These are phyloP conservation scores for Luffa aegyptiaca DNA, from an alignment of 306 rosid genomes.

Conservation along the genomic window DNA sequence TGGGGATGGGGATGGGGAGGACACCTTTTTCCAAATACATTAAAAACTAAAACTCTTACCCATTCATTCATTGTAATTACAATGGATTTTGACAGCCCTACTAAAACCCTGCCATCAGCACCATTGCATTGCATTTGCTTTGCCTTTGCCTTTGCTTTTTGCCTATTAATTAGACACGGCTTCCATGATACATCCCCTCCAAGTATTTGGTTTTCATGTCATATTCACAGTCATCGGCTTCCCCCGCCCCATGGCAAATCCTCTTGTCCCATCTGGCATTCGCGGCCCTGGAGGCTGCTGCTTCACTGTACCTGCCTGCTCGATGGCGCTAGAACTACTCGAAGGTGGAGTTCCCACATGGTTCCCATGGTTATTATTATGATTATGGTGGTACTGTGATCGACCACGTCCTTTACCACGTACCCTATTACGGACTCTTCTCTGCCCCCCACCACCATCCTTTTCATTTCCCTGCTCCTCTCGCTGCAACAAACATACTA, in stretches of 20 bases:
- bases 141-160: not conserved
- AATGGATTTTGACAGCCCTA: constrained; percentile 9
- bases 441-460: constrained; percentile 64
- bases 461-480: constrained; percentile 71
- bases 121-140: not conserved
- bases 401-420: constrained; percentile 82
- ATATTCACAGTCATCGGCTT: constrained; percentile 60
- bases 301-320: constrained; percentile 39
- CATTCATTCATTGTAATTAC: not conserved
- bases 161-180: not conserved
- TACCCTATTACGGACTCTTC: constrained; percentile 57
- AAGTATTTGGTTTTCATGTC: constrained; percentile 13
- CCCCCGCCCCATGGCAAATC: constrained; percentile 92
- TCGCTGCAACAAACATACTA: constrained; percentile 37
- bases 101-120: constrained; percentile 15
- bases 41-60: not conserved
- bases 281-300: constrained; percentile 98
- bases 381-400: constrained; percentile 46
- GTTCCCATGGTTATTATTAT: constrained; percentile 33
- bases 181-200: not conserved
- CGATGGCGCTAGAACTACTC: constrained; percentile 30
- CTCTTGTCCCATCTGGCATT: constrained; percentile 97
- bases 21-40: not conserved
- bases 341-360: constrained; percentile 46
- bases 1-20: not conserved